A percentile compares a stretch with the other conserved stretches of the same genome.
Evolutionary conservation across 495 filamentous ascomycete genomes (phyloP).

Genomic region (Aspergillus sparsus): DNA sequence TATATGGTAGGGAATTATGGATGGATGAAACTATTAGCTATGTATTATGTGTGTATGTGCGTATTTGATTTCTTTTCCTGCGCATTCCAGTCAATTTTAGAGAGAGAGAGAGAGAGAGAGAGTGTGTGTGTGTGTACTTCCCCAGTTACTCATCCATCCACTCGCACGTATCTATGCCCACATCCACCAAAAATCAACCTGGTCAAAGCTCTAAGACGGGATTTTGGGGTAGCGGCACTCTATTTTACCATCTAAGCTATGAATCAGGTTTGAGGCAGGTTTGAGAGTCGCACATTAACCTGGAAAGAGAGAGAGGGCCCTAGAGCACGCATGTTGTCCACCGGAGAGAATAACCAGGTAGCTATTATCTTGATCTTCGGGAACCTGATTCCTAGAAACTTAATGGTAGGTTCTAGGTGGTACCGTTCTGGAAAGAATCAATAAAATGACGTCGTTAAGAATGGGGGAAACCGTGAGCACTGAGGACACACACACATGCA

Average conservation of each 20-base stretch:
- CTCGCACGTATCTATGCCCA: too few relatives aligned
- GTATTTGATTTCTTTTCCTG: neutral
- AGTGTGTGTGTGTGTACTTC: too few relatives aligned
- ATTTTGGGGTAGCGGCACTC: too few relatives aligned
- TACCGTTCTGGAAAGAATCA: conserved; percentile 14
- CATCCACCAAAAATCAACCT: too few relatives aligned
- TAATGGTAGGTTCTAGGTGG: conserved; percentile 9
- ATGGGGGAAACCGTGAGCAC: conserved; percentile 14
- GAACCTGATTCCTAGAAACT: conserved; percentile 10
- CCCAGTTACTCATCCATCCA: too few relatives aligned
- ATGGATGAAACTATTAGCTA: neutral
- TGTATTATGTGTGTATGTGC: neutral
- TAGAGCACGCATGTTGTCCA: conserved; percentile 3
- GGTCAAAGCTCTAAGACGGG: too few relatives aligned
- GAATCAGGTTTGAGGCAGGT: neutral
- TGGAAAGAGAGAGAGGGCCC: neutral
- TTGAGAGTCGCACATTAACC: neutral
- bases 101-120: too few relatives aligned
- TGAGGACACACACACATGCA: conserved; percentile 17
- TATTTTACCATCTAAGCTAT: neutral
- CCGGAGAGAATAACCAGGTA: neutral
- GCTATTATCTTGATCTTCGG: conserved; percentile 10
- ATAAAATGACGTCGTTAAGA: conserved; percentile 27
- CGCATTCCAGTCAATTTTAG: too few relatives aligned
- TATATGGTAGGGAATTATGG: neutral